These are phyloP conservation scores for Paraphoma chrysanthemicola DNA, from an alignment of 2,329 filamentous ascomycete genomes.

Conservation along the genomic window DNA sequence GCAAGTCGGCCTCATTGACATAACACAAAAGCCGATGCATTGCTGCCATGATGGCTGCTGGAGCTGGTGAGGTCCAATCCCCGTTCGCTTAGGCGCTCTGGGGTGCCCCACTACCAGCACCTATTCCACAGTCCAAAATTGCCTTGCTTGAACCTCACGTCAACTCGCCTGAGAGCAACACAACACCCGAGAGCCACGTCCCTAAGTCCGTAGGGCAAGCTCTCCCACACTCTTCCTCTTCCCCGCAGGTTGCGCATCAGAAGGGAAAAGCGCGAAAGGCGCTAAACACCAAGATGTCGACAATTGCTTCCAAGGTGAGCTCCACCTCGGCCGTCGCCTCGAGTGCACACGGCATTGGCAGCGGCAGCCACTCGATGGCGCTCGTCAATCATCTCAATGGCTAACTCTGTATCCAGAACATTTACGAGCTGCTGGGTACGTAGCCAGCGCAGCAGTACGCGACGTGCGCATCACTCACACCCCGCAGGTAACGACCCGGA, in stretches of 20 bases:
- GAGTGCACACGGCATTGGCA: constrained; percentile 16
- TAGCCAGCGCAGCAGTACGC: constrained; percentile 11
- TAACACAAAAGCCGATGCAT: too few species aligned
- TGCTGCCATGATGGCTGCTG: too few species aligned
- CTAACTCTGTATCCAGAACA: constrained; percentile 72
- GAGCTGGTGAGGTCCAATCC: too few species aligned
- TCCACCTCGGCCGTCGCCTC: constrained; percentile 16
- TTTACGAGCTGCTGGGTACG: constrained; percentile 97
- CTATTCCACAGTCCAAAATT: constrained; percentile 13
- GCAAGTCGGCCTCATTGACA: too few species aligned
- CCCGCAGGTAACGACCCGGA: constrained; percentile 71
- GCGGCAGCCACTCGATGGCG: constrained; percentile 1
- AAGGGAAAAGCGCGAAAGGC: constrained; percentile 54
- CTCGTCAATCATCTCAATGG: constrained; percentile 8
- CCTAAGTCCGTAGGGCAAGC: constrained; percentile 48
- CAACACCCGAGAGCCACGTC: constrained; percentile 46
- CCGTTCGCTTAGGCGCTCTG: too few species aligned
- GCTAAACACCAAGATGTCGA: constrained; percentile 51
- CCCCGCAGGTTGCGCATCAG: constrained; percentile 51
- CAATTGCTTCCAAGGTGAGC: constrained; percentile 54
- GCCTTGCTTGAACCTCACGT: constrained; percentile 28
- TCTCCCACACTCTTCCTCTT: constrained; percentile 39
- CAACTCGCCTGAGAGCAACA: constrained; percentile 37
- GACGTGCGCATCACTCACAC: constrained; percentile 29
- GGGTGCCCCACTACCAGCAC: constrained; percentile 11